Base-by-base conservation (phyloP, 2,329 filamentous ascomycete genomes). In the Helicocarpus griseus region DNA sequence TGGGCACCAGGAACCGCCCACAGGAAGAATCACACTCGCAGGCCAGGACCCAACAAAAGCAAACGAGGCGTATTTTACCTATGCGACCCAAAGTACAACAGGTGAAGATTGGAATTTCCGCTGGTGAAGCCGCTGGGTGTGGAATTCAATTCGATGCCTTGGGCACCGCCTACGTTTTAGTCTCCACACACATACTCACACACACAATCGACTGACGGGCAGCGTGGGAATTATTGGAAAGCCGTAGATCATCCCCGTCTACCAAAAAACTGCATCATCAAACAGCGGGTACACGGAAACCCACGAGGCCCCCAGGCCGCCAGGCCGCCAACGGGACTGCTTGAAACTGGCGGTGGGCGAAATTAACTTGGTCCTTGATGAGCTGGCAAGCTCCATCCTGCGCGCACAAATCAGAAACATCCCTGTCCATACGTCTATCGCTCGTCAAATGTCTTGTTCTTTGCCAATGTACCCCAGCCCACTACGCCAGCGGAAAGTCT, bases 1-100 rank as follows among this genome's bases (percentile, higher is more conserved):
- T 29, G 35, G 33, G 47, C 47, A 29, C 47, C 35, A 49, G 33
- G 35, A 49, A 22, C 47, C n/a, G 35, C 35, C n/a, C 47, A 40
- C 35, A 38, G 33, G 9, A 48, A 28, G 29, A 48, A 29, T 22
- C 29, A 22, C 44, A 26, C 31, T 17, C 21, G 11, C 31, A 26
- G n/a, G 21, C n/a, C 13, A 22, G 21, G 14, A n/a, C 24, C 19
- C 22, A 29, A 40, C 17, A 36, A 22, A 22, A 13, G 13, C 22
- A 49, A 35, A 7, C 14, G 14, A 21, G 47, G 47, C 33, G 24
- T 39, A 38, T 24, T 49, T 29, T 28, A 28, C 24, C n/a, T 28
- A 47, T 35, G 29, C 29, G 44, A 33, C 31, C 31, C 31, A 35
- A 24, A 21, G 35, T 19, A 22, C 14, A 26, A n/a, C 28, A 8